Evolutionary conservation across 306 rosid genomes (phyloP), one percentile per base, ranked within the genome.

Genomic region (Cicer pinnatifidum): DNA sequence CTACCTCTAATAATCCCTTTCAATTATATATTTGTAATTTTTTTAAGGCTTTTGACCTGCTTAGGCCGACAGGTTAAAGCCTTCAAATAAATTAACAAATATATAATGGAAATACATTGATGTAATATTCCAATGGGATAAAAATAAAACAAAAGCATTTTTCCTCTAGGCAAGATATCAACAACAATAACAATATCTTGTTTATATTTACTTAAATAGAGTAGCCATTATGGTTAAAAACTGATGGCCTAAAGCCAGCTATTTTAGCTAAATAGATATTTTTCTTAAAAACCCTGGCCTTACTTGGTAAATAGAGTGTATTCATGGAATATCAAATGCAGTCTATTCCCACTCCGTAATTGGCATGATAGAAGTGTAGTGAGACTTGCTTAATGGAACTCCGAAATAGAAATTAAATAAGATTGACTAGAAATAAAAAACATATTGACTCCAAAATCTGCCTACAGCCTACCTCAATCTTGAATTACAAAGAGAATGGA

Each of bases 381-480:
- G 12, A 53, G 4, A 57, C 48, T 17, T 2, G 72, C 52, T 37
- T 17, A 68, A 68, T 7, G 11, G 28, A 58, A 44, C 10, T 17
- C 48, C 8, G 33, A 8, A 40, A 4, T 9, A 75, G 60, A 60
- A 46, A 61, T 20, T 47, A 10, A 15, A 47, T 6, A 13, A 28
- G 58, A 73, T 61, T 46, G 43, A 20, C 6, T 23, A 50, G 56
- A 50, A 50, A 72, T 56, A 9, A 19, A 17, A 17, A 60, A 46
- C 40, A 59, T 11, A 58, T 41, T 20, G 33, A 46, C 54, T 19
- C 66, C 64, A 67, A 46, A 6, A 39, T 11, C 72, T 67, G 38
- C 13, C 47, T 67, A 67, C 13, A 48, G 41, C 19, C 56, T 50
- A 12, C 58, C 10, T 44, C 71, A 44, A 19, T 44, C 51, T 17